Percentiles rank a stretch among this genome's conserved stretches.
Evolutionary conservation across 1,284 basidiomycete species (phyloP).

Genomic region (Irpex rosettiformis): DNA sequence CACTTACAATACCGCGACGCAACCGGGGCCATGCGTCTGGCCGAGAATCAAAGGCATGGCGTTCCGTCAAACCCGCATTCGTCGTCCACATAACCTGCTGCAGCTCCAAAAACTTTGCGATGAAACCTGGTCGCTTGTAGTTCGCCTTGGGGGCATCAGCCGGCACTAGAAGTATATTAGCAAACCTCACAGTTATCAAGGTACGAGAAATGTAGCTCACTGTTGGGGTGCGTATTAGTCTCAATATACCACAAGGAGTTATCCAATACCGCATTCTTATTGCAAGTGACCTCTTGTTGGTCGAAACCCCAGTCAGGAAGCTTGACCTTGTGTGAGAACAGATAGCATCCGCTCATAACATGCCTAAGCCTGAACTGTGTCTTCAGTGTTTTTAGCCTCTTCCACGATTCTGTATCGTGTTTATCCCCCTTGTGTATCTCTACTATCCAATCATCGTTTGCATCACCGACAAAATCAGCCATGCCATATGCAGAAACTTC

Average conservation of each 20-base stretch:
- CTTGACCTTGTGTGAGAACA: slow-evolving; percentile 98
- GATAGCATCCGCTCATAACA: slow-evolving; percentile 87
- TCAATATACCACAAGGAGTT: slow-evolving; percentile 97
- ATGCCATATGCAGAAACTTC: slow-evolving; percentile 97
- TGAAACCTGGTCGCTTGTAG: slow-evolving; percentile 83
- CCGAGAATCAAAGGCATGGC: slow-evolving; percentile 93
- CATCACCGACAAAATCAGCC: slow-evolving; percentile 80
- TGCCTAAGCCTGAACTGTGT: slow-evolving; percentile 88
- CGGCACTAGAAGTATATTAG: slow-evolving; percentile 49
- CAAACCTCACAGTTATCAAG: slow-evolving; percentile 4
- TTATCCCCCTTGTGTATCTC: slow-evolving; percentile 79
- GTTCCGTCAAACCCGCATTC: slow-evolving; percentile 92
- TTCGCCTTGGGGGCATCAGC: slow-evolving; percentile 79
- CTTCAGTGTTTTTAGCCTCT: slow-evolving; percentile 76
- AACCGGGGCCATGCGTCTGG: slow-evolving; percentile 89
- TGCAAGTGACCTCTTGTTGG: slow-evolving; percentile 98
- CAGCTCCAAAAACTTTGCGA: slow-evolving; percentile 88
- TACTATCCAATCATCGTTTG: slow-evolving; percentile 94
- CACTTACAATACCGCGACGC: slow-evolving; percentile 85
- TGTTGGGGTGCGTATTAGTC: slow-evolving; percentile 73
- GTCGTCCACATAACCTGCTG: slow-evolving; percentile 99
- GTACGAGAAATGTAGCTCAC: slow-evolving; percentile 45
- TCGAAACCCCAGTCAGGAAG: slow-evolving; percentile 97
- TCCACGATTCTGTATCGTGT: slow-evolving; percentile 63
- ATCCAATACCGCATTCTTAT: slow-evolving; percentile 88